These are phyloP conservation scores for Cyclaneusma minus DNA, from an alignment of 2,329 filamentous ascomycete species.

Conservation along the genomic window DNA sequence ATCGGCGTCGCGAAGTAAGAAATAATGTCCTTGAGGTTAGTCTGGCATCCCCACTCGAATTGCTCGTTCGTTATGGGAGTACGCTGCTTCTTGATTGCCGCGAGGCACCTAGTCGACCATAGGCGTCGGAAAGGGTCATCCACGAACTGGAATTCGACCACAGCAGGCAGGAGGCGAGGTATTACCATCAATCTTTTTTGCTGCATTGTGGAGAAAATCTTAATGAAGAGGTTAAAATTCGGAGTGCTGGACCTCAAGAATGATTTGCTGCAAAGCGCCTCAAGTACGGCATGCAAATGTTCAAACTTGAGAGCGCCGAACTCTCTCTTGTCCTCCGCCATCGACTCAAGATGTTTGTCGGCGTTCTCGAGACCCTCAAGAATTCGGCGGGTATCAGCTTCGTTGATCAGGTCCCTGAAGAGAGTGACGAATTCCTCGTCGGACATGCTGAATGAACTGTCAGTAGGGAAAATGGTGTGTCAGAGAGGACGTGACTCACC, in stretches of 20 bases:
- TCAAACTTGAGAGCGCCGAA: slow-evolving; percentile 34
- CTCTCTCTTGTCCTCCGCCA: slow-evolving; percentile 32
- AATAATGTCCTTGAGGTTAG: slow-evolving; percentile 54
- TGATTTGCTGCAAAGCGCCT: slow-evolving; percentile 70
- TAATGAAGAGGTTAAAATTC: slow-evolving; percentile 43
- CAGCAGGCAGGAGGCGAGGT: slow-evolving; percentile 61
- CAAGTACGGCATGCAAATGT: slow-evolving; percentile 28
- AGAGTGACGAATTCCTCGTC: neutral
- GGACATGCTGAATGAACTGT: neutral
- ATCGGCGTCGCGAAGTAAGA: slow-evolving; percentile 31
- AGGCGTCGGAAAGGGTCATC: slow-evolving; percentile 42
- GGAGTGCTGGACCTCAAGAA: slow-evolving; percentile 40
- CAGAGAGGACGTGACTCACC: slow-evolving; percentile 24
- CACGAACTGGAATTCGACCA: slow-evolving; percentile 74
- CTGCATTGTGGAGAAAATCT: slow-evolving; percentile 68
- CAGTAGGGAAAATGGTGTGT: neutral
- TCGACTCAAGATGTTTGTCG: slow-evolving; percentile 31
- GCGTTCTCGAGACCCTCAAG: slow-evolving; percentile 41
- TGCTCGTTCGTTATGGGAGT: slow-evolving; percentile 51
- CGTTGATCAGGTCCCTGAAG: neutral
- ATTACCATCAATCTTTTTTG: slow-evolving; percentile 66
- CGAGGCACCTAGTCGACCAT: slow-evolving; percentile 50
- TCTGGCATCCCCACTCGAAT: slow-evolving; percentile 78
- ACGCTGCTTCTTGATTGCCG: slow-evolving; percentile 51
- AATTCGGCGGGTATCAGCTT: slow-evolving; percentile 44